Percentiles rank a stretch among this genome's conserved stretches.
Evolutionary conservation across 2,329 filamentous ascomycete species (phyloP).

Genomic region (Orbilia ellipsospora): DNA sequence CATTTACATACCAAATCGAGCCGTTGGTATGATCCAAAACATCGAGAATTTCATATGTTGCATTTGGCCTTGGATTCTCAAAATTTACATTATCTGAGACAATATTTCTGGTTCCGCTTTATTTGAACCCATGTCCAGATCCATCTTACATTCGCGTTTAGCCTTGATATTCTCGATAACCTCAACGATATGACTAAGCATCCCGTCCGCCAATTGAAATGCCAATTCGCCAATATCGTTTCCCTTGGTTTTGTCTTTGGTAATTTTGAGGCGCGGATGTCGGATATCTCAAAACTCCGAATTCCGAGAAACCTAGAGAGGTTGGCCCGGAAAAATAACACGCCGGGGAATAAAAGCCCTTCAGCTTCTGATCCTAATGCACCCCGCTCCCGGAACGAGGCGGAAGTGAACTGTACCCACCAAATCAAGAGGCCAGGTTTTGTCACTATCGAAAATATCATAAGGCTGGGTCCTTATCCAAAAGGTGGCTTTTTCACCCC

Average conservation of each 20-base stretch:
- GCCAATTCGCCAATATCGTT: no score
- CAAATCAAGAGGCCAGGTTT: neutral
- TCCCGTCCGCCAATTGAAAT: neutral
- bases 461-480: neutral
- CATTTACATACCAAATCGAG: no score
- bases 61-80: no score
- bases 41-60: no score
- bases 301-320: conserved; percentile 12
- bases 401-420: conserved; percentile 16
- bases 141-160: no score
- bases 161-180: no score
- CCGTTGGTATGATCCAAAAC: no score
- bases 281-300: conserved; percentile 32
- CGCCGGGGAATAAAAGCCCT: neutral
- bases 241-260: neutral
- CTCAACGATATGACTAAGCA: neutral
- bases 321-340: neutral
- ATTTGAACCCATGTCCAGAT: no score
- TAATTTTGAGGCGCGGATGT: neutral
- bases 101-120: no score
- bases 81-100: no score
- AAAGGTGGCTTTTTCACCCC: conserved; percentile 21
- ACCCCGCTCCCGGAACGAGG: conserved; percentile 43
- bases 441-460: neutral
- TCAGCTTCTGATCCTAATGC: neutral